Conservation (phyloP, 1,139 yeast species). For the Yamadazyma atmosphaerica region DNA sequence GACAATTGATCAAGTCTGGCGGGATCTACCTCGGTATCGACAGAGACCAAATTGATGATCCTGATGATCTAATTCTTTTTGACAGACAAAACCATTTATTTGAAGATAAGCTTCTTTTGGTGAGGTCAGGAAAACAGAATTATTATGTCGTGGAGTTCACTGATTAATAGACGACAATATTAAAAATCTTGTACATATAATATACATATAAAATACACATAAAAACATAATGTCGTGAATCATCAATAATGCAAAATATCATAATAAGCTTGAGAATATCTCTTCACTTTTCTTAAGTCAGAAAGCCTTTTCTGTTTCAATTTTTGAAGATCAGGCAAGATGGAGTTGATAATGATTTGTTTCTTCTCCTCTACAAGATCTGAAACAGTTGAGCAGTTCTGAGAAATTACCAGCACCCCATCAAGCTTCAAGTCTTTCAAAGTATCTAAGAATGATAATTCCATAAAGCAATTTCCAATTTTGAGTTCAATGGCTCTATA, state of each 20-base stretch:
- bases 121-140: slow-evolving; percentile 75
- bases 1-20: slow-evolving; percentile 65
- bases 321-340: slow-evolving; percentile 10
- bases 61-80: slow-evolving; percentile 50
- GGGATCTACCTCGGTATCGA: slow-evolving; percentile 71
- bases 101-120: slow-evolving; percentile 59
- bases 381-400: slow-evolving; percentile 6
- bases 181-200: slow-evolving; percentile 10
- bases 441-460: slow-evolving; percentile 14
- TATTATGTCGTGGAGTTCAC: slow-evolving; percentile 54
- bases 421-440: slow-evolving; percentile 6
- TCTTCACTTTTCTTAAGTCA: slow-evolving; percentile 9
- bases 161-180: slow-evolving; percentile 5
- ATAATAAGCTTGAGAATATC: slow-evolving; percentile 11
- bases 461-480: slow-evolving; percentile 13
- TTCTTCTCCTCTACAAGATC: slow-evolving; percentile 12
- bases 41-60: slow-evolving; percentile 53
- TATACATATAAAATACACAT: not conserved
- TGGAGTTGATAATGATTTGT: slow-evolving; percentile 6
- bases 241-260: slow-evolving; percentile 13
- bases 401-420: slow-evolving; percentile 5
- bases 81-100: slow-evolving; percentile 49
- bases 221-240: too few species aligned
- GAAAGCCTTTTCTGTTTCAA: slow-evolving; percentile 6
- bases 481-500: slow-evolving; percentile 14